Conservation (phyloP, 805 yeast genomes). For the Kluyveromyces starmeri region DNA sequence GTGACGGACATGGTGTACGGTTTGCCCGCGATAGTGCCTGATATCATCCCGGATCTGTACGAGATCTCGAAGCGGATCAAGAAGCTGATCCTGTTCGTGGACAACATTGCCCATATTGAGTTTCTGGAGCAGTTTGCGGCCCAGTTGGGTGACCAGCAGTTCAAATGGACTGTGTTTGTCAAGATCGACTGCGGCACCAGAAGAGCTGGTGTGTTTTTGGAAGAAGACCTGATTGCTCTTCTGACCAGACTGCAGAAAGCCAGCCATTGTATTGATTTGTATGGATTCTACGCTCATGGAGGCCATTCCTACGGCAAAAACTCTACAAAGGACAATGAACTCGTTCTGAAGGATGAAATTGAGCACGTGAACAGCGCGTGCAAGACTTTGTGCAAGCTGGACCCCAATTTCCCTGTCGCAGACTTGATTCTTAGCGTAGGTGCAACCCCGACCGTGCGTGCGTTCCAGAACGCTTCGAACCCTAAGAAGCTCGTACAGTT, state of each 20-base stretch:
- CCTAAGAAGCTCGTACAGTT: conserved; percentile 6
- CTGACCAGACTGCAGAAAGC: neutral
- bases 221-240: neutral
- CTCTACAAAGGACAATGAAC: conserved; percentile 38
- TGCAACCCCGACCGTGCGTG: conserved; percentile 74
- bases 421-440: conserved; percentile 58
- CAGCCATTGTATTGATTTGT: conserved; percentile 34
- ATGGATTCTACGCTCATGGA: conserved; percentile 72
- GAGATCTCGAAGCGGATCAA: conserved; percentile 35
- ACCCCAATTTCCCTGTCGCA: conserved; percentile 27
- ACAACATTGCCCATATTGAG: conserved; percentile 47
- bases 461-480: conserved; percentile 26
- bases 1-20: conserved; percentile 47
- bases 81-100: conserved; percentile 49
- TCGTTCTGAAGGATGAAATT: conserved; percentile 47
- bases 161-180: conserved; percentile 52
- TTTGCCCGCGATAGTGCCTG: conserved; percentile 47
- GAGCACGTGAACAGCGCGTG: conserved; percentile 48
- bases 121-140: conserved; percentile 32
- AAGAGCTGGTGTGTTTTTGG: conserved; percentile 48
- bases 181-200: conserved; percentile 66
- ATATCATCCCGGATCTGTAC: conserved; percentile 39
- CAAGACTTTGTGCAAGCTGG: conserved; percentile 19
- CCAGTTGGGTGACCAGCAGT: conserved; percentile 14
- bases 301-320: conserved; percentile 61